These are phyloP conservation scores for Sclerotinia trifoliorum DNA, from an alignment of 2,329 filamentous ascomycete species.

Conservation along the genomic window DNA sequence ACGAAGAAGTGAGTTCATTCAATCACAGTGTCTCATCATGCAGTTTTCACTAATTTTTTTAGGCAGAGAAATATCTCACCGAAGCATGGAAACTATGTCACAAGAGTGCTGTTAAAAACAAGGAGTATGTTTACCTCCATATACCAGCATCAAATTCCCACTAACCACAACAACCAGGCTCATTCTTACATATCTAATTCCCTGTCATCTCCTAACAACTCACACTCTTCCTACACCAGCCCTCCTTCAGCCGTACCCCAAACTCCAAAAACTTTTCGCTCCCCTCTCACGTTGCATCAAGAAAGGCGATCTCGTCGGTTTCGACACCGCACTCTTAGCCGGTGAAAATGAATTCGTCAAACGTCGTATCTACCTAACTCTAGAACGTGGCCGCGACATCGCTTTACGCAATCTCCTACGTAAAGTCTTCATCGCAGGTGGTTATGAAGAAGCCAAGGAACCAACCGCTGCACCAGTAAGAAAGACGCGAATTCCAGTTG, in stretches of 20 bases:
- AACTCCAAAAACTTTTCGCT: slow-evolving; percentile 72
- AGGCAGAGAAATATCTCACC: slow-evolving; percentile 78
- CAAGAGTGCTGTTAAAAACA: slow-evolving; percentile 68
- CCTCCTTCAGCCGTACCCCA: slow-evolving; percentile 73
- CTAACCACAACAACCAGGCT: slow-evolving; percentile 52
- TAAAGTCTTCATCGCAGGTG: slow-evolving; percentile 84
- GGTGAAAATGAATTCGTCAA: slow-evolving; percentile 93
- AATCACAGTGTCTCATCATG: not conserved
- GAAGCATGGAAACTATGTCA: slow-evolving; percentile 83
- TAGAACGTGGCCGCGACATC: slow-evolving; percentile 90
- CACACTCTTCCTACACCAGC: slow-evolving; percentile 75
- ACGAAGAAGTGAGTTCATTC: slow-evolving; percentile 61
- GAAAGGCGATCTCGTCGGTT: slow-evolving; percentile 75
- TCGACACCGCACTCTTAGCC: slow-evolving; percentile 75
- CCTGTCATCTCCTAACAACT: slow-evolving; percentile 84
- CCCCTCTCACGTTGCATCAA: slow-evolving; percentile 79
- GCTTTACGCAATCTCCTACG: slow-evolving; percentile 86
- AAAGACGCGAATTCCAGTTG: slow-evolving; percentile 75
- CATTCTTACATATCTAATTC: slow-evolving; percentile 92
- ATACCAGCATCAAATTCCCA: slow-evolving; percentile 12
- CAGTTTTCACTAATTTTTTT: slow-evolving; percentile 13
- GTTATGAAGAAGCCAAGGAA: slow-evolving; percentile 75
- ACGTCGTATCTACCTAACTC: slow-evolving; percentile 87
- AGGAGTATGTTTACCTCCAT: slow-evolving; percentile 53
- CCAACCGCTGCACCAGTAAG: slow-evolving; percentile 60